Conservation (phyloP, 2,329 filamentous ascomycete genomes). For the Lachnellula cervina region DNA sequence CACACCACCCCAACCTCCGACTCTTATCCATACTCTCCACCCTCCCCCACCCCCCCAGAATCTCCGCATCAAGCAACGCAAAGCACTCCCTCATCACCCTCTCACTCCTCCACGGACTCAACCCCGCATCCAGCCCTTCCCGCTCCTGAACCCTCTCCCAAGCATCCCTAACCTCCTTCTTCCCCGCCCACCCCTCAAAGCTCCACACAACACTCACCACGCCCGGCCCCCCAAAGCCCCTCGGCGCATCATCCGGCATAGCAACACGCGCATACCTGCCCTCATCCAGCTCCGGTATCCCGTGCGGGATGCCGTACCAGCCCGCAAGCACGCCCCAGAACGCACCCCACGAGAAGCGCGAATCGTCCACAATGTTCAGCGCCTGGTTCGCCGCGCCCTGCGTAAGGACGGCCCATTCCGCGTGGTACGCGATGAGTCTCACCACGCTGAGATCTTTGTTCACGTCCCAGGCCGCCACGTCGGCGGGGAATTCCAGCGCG, state of each 20-base stretch:
- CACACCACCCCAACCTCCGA: slow-evolving; percentile 15
- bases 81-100: slow-evolving; percentile 7
- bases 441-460: slow-evolving; percentile 10
- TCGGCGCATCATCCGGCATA: too few species aligned
- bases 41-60: slow-evolving; percentile 10
- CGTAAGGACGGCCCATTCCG: slow-evolving; percentile 16
- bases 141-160: slow-evolving; percentile 11
- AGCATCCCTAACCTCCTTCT: slow-evolving; percentile 3
- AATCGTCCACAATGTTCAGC: slow-evolving; percentile 40
- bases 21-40: slow-evolving; percentile 17
- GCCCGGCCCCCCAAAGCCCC: too few species aligned
- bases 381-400: slow-evolving; percentile 31
- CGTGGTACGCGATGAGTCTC: slow-evolving; percentile 8
- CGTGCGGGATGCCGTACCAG: slow-evolving; percentile 23
- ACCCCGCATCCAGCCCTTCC: slow-evolving; percentile 5
- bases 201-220: too few species aligned
- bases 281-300: slow-evolving; percentile 11
- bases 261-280: slow-evolving; percentile 2
- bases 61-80: slow-evolving; percentile 13
- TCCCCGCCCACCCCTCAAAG: too few species aligned
- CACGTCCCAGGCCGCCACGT: slow-evolving; percentile 12
- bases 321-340: slow-evolving; percentile 38
- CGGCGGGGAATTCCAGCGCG: slow-evolving; percentile 33
- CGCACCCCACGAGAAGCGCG: slow-evolving; percentile 35
- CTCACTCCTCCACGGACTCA: slow-evolving; percentile 7